These are phyloP conservation scores for Aspergillus sp. DNA, from an alignment of 2,329 filamentous ascomycete genomes.

Conservation along the genomic window DNA sequence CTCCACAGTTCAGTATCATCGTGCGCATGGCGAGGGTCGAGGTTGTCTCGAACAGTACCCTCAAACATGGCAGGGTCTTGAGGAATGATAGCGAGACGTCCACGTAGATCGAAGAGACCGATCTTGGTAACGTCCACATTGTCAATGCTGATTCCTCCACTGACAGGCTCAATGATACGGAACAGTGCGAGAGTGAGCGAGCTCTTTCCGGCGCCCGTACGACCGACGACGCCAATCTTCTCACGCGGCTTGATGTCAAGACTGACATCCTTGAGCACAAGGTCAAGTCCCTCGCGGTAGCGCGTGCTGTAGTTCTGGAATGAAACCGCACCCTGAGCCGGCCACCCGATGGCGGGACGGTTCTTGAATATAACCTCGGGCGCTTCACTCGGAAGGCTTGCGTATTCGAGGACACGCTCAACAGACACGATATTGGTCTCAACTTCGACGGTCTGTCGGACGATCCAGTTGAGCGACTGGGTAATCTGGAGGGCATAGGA, in stretches of 20 bases:
- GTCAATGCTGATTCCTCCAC: conserved; percentile 85
- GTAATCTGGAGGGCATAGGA: conserved; percentile 98
- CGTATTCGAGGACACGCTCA: conserved; percentile 96
- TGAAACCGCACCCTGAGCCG: conserved; percentile 81
- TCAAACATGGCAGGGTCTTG: conserved; percentile 97
- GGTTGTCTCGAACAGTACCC: conserved; percentile 89
- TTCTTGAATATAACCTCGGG: conserved; percentile 90
- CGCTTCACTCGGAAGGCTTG: conserved; percentile 86
- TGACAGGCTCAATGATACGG: conserved; percentile 87
- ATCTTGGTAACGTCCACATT: conserved; percentile 86
- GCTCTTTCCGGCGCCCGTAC: conserved; percentile 94
- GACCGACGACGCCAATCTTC: conserved; percentile 96
- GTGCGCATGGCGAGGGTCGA: conserved; percentile 92
- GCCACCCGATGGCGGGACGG: conserved; percentile 88
- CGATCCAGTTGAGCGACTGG: conserved; percentile 97
- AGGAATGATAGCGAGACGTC: conserved; percentile 92
- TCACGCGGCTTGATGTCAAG: conserved; percentile 93
- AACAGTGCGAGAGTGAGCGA: conserved; percentile 91
- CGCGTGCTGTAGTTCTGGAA: conserved; percentile 95
- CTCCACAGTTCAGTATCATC: conserved; percentile 98
- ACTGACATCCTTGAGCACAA: conserved; percentile 91
- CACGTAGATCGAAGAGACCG: conserved; percentile 83
- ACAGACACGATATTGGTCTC: conserved; percentile 99
- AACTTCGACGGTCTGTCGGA: conserved; percentile 97
- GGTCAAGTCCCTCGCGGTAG: conserved; percentile 85